These are phyloP conservation scores for Primulina tabacum DNA, from an alignment of 257 asterid species.

Conservation along the genomic window DNA sequence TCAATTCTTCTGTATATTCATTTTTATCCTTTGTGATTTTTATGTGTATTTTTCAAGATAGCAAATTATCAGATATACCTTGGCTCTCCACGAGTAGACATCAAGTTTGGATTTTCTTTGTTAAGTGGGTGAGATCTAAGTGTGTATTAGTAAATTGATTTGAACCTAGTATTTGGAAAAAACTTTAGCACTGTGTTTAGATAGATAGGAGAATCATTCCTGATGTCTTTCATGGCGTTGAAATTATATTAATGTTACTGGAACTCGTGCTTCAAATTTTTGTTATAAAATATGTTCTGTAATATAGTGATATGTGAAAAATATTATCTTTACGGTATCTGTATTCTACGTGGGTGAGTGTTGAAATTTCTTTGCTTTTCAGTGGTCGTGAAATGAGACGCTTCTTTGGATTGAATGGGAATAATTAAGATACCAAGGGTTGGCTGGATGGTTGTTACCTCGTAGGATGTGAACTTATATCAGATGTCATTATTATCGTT, in stretches of 20 bases:
- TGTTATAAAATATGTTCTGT: neutral
- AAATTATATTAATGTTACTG: conserved; percentile 5
- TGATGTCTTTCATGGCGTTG: neutral
- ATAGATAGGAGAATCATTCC: neutral
- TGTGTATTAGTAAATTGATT: conserved; percentile 1
- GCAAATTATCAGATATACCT: neutral
- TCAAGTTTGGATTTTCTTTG: neutral
- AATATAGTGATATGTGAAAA: neutral
- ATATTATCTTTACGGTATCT: conserved; percentile 9
- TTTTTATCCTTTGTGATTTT: neutral
- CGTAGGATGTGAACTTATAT: neutral
- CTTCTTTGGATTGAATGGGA: conserved; percentile 8
- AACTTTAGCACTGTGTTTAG: neutral
- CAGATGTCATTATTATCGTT: neutral
- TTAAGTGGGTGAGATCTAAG: conserved; percentile 10
- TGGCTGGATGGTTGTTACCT: neutral
- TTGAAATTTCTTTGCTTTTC: neutral
- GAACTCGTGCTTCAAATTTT: conserved; percentile 2
- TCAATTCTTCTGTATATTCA: neutral
- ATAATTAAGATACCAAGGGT: neutral
- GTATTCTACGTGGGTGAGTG: neutral
- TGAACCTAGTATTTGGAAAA: conserved; percentile 1
- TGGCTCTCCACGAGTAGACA: conserved; percentile 8
- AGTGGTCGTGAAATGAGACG: neutral
- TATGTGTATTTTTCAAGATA: neutral